These are phyloP conservation scores for Pezicula radicicola DNA, from an alignment of 2,329 filamentous ascomycete species.

Conservation along the genomic window DNA sequence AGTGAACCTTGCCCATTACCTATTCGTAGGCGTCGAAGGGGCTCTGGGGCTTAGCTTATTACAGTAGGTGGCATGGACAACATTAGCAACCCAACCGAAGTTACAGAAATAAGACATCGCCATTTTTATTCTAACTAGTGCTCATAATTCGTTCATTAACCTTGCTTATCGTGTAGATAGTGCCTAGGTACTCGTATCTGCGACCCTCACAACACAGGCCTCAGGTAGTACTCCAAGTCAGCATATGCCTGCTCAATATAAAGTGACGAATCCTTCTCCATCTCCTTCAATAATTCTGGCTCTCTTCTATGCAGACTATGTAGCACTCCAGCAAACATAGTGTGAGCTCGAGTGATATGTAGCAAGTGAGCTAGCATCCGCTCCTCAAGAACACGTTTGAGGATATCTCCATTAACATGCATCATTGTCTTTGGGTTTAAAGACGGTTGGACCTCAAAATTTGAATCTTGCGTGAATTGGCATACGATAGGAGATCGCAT, in stretches of 20 bases:
- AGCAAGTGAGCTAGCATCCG: slow-evolving; percentile 43
- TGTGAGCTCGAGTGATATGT: slow-evolving; percentile 10
- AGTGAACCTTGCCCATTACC: too few relatives aligned
- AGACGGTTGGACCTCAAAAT: slow-evolving; percentile 33
- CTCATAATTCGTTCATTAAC: too few relatives aligned
- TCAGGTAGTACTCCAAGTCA: slow-evolving; percentile 51
- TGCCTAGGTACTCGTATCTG: too few relatives aligned
- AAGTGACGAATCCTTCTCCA: slow-evolving; percentile 25
- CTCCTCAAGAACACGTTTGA: slow-evolving; percentile 50
- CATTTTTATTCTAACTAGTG: too few relatives aligned
- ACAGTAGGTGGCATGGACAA: too few relatives aligned
- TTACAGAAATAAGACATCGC: too few relatives aligned
- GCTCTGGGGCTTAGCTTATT: too few relatives aligned
- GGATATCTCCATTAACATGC: slow-evolving; percentile 67
- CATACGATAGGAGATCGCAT: slow-evolving; percentile 43
- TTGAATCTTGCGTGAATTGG: slow-evolving; percentile 39
- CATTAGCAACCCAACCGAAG: too few relatives aligned
- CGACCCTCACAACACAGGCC: slow-evolving; percentile 41
- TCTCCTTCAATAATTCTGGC: slow-evolving; percentile 1
- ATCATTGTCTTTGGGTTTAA: slow-evolving; percentile 42
- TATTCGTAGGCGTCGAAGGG: too few relatives aligned
- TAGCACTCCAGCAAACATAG: slow-evolving; percentile 46
- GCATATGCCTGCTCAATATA: slow-evolving; percentile 51
- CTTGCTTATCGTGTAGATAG: too few relatives aligned
- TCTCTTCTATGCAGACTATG: slow-evolving; percentile 44